These are phyloP conservation scores for Leavenworthia alabamica DNA, from an alignment of 345 rosid species.

Conservation along the genomic window DNA sequence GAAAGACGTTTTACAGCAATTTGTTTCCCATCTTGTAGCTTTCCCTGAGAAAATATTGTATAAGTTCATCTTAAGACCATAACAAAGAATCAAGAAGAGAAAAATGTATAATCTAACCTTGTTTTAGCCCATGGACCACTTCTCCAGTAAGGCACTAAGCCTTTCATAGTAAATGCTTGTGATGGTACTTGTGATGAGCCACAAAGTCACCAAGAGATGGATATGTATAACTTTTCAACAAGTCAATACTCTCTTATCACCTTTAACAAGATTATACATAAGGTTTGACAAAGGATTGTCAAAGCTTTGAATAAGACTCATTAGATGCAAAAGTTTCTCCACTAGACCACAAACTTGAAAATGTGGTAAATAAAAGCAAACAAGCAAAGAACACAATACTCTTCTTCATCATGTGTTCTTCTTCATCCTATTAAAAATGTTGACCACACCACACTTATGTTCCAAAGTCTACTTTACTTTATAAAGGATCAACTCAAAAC, in stretches of 20 bases:
- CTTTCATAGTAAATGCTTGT: neutral
- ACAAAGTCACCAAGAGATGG: conserved; percentile 20
- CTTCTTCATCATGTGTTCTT: neutral
- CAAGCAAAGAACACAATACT: conserved; percentile 1
- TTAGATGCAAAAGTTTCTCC: neutral
- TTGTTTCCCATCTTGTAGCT: neutral
- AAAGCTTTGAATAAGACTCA: conserved; percentile 14
- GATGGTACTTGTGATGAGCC: conserved; percentile 4
- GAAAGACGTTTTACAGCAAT: conserved; percentile 25
- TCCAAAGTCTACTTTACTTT: neutral
- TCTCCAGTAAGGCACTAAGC: neutral
- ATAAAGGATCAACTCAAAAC: neutral
- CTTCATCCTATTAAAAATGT: neutral
- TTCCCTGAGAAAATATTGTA: conserved; percentile 4
- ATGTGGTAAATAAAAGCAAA: neutral
- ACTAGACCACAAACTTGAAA: conserved; percentile 14
- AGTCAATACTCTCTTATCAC: neutral
- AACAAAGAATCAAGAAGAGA: neutral
- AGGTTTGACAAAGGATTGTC: neutral
- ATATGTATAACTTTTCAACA: conserved; percentile 6
- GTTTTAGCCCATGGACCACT: conserved; percentile 15
- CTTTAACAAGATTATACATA: neutral
- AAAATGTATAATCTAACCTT: neutral
- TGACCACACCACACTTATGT: neutral
- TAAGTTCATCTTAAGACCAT: neutral